These are phyloP conservation scores for Primulina tabacum DNA, from an alignment of 257 asterid species.

Conservation along the genomic window DNA sequence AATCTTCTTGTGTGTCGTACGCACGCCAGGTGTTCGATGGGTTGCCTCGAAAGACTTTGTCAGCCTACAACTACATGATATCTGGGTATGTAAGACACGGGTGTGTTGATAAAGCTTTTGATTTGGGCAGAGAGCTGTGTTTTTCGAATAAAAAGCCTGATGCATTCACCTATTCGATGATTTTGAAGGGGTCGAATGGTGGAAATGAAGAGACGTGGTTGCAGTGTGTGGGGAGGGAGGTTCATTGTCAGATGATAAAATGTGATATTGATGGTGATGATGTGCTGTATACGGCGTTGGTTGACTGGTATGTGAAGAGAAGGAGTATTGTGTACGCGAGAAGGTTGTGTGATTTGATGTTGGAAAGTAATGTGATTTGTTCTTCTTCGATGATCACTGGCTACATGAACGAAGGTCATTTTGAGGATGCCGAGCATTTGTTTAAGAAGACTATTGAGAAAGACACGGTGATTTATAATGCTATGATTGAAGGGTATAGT, in stretches of 20 bases:
- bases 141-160: constrained; percentile 56
- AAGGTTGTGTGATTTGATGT: constrained; percentile 73
- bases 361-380: constrained; percentile 65
- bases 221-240: constrained; percentile 38
- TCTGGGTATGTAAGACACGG: constrained; percentile 66
- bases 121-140: constrained; percentile 51
- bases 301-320: constrained; percentile 74
- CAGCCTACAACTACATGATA: constrained; percentile 82
- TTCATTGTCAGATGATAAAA: constrained; percentile 61
- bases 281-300: constrained; percentile 71
- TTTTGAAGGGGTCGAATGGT: constrained; percentile 62
- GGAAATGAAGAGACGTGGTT: constrained; percentile 24
- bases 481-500: constrained; percentile 98
- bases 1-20: constrained; percentile 44
- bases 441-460: constrained; percentile 52
- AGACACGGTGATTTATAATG: constrained; percentile 80
- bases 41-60: constrained; percentile 61
- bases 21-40: constrained; percentile 76
- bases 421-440: constrained; percentile 70
- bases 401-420: constrained; percentile 59
- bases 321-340: constrained; percentile 55
- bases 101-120: constrained; percentile 37
- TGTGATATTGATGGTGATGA: constrained; percentile 54
- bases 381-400: constrained; percentile 88
- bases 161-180: constrained; percentile 67